Base-by-base conservation (phyloP, 2,329 filamentous ascomycete species). In the Diaporthe citri region DNA sequence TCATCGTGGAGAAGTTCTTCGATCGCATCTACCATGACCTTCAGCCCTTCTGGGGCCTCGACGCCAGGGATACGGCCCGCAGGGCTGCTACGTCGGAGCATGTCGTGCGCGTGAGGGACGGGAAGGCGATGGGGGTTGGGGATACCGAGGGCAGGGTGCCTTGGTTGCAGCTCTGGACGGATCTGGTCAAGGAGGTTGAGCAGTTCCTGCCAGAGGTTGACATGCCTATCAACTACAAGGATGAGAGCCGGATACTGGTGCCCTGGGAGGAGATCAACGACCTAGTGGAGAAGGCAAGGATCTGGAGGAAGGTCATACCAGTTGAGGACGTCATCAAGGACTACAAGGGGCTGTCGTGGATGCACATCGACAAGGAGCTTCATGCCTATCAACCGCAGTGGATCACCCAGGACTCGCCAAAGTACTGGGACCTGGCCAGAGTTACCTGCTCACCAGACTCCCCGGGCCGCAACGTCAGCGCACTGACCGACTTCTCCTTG, bases 221-320 rank as follows among this genome's bases (percentile, higher is more conserved):
- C 80, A 92, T 93, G 84, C 88, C 91, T 15, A 90, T 93, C 83
- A 93, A 93, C 79, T 86, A 87, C 71, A 86, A 92, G 82, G 91
- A 93, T 80, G 90, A 93, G 80, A 88, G 91, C 39, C 86, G 91
- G 31, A 81, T 93, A n/a, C 82, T 93, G 41, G 89, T 91, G 4
- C 87, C 90, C 13, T 90, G 87, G 83, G 87, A 92, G 72, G 84
- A 88, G 20, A 87, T 93, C 73, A 84, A 88, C 34, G 83, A 83
- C 34, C 83, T 90, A 66, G 84, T 92, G 13, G 82, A 82, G 10
- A 83, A 85, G 62, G 91, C 91, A 79, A 82, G 82, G 73, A 80
- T 82, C 46, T 84, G 79, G 59, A 85, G 89, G 73, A 80, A 78
- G 13, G 83, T 91, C 70, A 81, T 83, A 22, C 83, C 84, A 1